phyloP scores from a whole-genome alignment of 345 rosid species.

The Geranium rotundifolium region DNA sequence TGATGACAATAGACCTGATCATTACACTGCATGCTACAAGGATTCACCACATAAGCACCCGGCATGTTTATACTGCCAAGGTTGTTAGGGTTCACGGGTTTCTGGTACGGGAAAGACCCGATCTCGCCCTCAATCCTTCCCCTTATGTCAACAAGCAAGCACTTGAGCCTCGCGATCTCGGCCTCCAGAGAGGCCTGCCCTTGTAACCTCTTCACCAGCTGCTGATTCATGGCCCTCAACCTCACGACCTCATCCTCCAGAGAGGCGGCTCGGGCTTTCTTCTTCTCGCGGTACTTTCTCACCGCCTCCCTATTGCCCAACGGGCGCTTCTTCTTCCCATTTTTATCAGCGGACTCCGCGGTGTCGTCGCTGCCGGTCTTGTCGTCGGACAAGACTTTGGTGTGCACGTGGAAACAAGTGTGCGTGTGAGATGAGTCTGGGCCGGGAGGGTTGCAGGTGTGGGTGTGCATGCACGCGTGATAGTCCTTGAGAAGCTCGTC shows the following conservation, averaged over 20 bases:
- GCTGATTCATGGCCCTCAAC: slow-evolving; percentile 72
- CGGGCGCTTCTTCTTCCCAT: slow-evolving; percentile 51
- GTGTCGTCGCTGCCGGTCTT: slow-evolving; percentile 62
- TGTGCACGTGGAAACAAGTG: slow-evolving; percentile 87
- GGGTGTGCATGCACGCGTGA: slow-evolving; percentile 86
- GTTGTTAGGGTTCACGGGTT: slow-evolving; percentile 32
- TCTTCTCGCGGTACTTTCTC: slow-evolving; percentile 91
- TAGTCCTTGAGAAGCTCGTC: slow-evolving; percentile 41
- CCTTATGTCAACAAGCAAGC: slow-evolving; percentile 88
- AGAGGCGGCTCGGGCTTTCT: slow-evolving; percentile 89
- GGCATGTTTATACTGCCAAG: slow-evolving; percentile 24
- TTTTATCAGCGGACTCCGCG: slow-evolving; percentile 56
- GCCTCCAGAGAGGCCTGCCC: slow-evolving; percentile 84
- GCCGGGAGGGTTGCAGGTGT: slow-evolving; percentile 89
- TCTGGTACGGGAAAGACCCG: slow-evolving; percentile 92
- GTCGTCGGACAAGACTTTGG: slow-evolving; percentile 74
- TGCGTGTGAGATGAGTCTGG: slow-evolving; percentile 82
- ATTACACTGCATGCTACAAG: slow-evolving; percentile 67
- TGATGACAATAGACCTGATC: slow-evolving; percentile 56
- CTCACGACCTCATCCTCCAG: slow-evolving; percentile 77
- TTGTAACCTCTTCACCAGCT: slow-evolving; percentile 74
- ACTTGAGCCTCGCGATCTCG: slow-evolving; percentile 83
- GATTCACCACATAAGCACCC: slow-evolving; percentile 57
- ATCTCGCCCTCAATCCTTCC: slow-evolving; percentile 98
- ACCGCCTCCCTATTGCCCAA: slow-evolving; percentile 84